phyloP scores from a whole-genome alignment of 768 basidiomycete genomes.

The Podaxis rugospora region DNA sequence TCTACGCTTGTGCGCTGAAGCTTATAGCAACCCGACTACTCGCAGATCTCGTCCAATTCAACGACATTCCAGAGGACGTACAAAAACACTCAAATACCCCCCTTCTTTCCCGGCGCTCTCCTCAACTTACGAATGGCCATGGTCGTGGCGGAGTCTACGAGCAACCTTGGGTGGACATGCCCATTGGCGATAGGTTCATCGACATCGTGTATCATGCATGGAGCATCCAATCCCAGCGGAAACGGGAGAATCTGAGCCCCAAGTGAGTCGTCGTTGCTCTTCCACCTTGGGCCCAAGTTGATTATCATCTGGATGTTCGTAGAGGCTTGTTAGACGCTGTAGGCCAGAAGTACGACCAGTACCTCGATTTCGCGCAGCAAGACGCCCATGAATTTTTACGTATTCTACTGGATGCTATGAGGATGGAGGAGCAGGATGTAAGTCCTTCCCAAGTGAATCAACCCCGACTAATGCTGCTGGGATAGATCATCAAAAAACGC shows the following conservation, averaged over 20 bases:
- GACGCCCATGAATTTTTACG: constrained; percentile 93
- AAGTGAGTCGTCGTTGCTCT: constrained; percentile 41
- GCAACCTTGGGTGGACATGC: constrained; percentile 56
- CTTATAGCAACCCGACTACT: constrained; percentile 64
- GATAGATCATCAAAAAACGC: constrained; percentile 74
- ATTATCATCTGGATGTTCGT: constrained; percentile 19
- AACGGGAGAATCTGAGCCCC: constrained; percentile 56
- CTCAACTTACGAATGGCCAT: constrained; percentile 67
- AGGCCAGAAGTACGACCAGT: constrained; percentile 89
- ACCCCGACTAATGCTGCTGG: neutral
- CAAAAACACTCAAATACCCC: constrained; percentile 35
- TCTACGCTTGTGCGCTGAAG: constrained; percentile 27
- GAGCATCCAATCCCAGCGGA: constrained; percentile 49
- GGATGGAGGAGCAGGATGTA: constrained; percentile 93
- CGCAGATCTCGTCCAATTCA: constrained; percentile 52
- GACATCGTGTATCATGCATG: constrained; percentile 58
- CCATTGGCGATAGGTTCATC: constrained; percentile 67
- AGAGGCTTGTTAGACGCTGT: constrained; percentile 60
- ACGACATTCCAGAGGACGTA: constrained; percentile 37
- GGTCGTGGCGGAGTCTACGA: constrained; percentile 48
- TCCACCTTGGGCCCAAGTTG: neutral
- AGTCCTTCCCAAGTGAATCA: constrained; percentile 18
- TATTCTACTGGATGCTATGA: constrained; percentile 85
- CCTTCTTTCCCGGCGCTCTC: constrained; percentile 50
- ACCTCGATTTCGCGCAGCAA: constrained; percentile 92